Evolutionary conservation across 257 asterid genomes (phyloP).

Genomic region (Solanum etuberosum): DNA sequence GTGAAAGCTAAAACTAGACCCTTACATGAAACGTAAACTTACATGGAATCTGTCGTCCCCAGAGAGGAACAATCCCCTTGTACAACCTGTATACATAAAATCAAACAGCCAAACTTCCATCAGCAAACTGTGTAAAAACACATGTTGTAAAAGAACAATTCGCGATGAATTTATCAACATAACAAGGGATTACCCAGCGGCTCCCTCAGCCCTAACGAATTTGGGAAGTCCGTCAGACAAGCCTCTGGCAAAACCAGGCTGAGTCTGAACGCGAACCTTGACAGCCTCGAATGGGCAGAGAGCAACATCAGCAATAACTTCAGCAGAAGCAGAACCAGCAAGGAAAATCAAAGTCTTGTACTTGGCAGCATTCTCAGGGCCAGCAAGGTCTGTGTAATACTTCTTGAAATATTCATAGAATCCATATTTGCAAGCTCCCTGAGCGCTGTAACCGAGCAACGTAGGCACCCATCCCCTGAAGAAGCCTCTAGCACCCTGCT

Average conservation of each 20-base stretch:
- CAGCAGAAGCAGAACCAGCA: slow-evolving; percentile 70
- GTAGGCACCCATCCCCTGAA: slow-evolving; percentile 67
- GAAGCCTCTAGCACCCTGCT: slow-evolving; percentile 56
- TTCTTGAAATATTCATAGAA: slow-evolving; percentile 56
- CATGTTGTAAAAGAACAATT: not conserved
- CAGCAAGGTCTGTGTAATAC: slow-evolving; percentile 48
- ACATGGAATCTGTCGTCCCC: slow-evolving; percentile 85
- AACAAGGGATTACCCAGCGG: slow-evolving; percentile 31
- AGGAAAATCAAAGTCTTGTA: slow-evolving; percentile 63
- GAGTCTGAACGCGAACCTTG: slow-evolving; percentile 66
- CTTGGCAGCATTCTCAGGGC: slow-evolving; percentile 48
- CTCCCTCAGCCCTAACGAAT: slow-evolving; percentile 41
- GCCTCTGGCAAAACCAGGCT: slow-evolving; percentile 59
- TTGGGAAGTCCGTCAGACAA: slow-evolving; percentile 66
- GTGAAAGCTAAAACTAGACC: not conserved
- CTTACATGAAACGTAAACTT: not conserved
- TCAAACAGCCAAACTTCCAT: not conserved
- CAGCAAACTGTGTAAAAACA: not conserved
- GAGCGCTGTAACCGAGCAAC: slow-evolving; percentile 58
- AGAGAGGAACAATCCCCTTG: slow-evolving; percentile 60
- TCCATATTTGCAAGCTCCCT: slow-evolving; percentile 65
- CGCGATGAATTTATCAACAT: not conserved
- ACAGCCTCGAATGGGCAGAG: slow-evolving; percentile 77
- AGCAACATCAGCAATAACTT: slow-evolving; percentile 47
- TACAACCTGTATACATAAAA: slow-evolving; percentile 35